Base-by-base conservation (phyloP, 371 early-diverging fungal species). In the Mycotypha africana region DNA sequence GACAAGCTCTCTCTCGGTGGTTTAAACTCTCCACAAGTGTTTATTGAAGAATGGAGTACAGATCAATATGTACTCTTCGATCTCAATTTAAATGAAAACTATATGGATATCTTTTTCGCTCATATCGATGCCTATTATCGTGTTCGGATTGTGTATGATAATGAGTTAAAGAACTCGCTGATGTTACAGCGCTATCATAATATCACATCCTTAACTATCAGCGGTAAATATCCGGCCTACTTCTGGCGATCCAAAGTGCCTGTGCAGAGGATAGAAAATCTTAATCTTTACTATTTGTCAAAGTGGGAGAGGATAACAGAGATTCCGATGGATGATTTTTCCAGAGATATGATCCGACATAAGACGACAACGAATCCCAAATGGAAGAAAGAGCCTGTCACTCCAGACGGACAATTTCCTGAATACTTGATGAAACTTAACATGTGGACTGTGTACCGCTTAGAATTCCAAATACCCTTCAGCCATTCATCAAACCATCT, bases 391-490 rank as follows among this genome's bases (percentile, higher is more conserved):
- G 41, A 10, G 7, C 47, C 47, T 5, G 23, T 42, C 8, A 20
- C 23, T 8, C 36, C 50, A 6, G 22, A 23, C 32, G 56, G 51
- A 5, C 42, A 33, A 35, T 51, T 9, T 44, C 47, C 43, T 28
- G 12, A 44, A 3, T 32, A 45, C 8, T 15, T 38, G 20, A 53
- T 49, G 17, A 38, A 47, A 32, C 32, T 70, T 7, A 53, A 55
- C 11, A 51, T 45, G n/a, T 65, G 66, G 66, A 53, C 51, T 11
- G 63, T 61, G 1, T 68, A 65, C 37, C 52, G 59, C 6, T 21
- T 72, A 1, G 59, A 60, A 8, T 58, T 68, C 37, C 39, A 47
- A 12, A 41, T 50, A 2, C 45, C 67, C 17, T 23, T 34, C 1
- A 51, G 31, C 5, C 38, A 37, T 0, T 15, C 1, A 5, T 39